Percentiles rank a stretch among this genome's conserved stretches.
These are phyloP conservation scores for Lentinula sp. DNA, from an alignment of 768 basidiomycete species.

Conservation along the genomic window DNA sequence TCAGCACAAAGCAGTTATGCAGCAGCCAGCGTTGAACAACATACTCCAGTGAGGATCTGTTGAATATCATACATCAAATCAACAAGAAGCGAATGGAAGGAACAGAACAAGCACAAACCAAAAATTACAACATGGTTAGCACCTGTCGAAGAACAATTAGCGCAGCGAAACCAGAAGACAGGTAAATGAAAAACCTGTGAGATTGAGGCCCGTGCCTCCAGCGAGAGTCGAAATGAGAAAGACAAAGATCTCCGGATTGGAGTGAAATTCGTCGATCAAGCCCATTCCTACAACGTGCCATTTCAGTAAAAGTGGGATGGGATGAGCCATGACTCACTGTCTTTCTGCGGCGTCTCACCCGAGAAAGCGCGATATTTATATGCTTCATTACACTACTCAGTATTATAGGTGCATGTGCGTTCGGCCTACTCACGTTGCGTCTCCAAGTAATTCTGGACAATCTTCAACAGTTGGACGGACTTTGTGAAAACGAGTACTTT, in stretches of 20 bases:
- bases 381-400: background rate
- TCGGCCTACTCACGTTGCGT: constrained; percentile 33
- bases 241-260: constrained; percentile 64
- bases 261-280: constrained; percentile 79
- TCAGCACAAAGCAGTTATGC: background rate
- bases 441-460: constrained; percentile 75
- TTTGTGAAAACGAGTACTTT: constrained; percentile 95
- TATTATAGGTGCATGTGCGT: background rate
- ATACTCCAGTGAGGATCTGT: constrained; percentile 93
- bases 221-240: constrained; percentile 90
- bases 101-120: constrained; percentile 30
- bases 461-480: constrained; percentile 82
- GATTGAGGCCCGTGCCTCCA: constrained; percentile 86
- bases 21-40: constrained; percentile 19
- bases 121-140: constrained; percentile 96
- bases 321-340: background rate
- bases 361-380: background rate
- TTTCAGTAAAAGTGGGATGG: background rate
- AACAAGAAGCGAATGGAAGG: constrained; percentile 5
- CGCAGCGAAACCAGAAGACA: background rate
- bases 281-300: constrained; percentile 57
- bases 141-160: constrained; percentile 25
- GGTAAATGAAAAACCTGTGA: constrained; percentile 40
- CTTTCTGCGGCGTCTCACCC: constrained; percentile 3
- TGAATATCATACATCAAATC: background rate